A percentile compares a stretch with the other conserved stretches of the same genome.
phyloP scores from a whole-genome alignment of 2,329 filamentous ascomycete species.

The Alternaria rosae region DNA sequence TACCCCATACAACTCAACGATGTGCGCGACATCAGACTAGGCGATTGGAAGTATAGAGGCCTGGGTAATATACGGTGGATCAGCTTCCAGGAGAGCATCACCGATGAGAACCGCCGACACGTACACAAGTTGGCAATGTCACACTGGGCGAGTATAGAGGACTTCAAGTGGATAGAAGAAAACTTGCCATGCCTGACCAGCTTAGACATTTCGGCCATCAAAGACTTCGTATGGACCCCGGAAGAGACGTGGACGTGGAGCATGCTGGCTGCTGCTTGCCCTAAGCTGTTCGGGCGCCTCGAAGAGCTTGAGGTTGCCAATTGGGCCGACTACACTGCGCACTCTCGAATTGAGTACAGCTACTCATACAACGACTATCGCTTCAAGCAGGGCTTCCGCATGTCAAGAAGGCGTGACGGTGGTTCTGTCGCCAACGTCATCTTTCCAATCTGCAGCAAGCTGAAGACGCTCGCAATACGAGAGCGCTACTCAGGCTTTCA shows the following conservation, averaged over 20 bases:
- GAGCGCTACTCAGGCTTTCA: slow-evolving; percentile 46
- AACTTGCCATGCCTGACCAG: slow-evolving; percentile 43
- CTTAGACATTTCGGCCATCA: slow-evolving; percentile 47
- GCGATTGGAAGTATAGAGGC: slow-evolving; percentile 45
- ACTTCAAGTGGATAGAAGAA: slow-evolving; percentile 49
- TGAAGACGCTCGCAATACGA: slow-evolving; percentile 45
- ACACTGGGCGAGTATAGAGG: slow-evolving; percentile 46
- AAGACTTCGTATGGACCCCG: slow-evolving; percentile 49
- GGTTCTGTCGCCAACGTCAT: slow-evolving; percentile 45
- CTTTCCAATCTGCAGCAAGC: slow-evolving; percentile 39
- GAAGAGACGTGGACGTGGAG: slow-evolving; percentile 50
- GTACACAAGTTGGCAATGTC: slow-evolving; percentile 48
- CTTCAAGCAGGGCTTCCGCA: slow-evolving; percentile 45
- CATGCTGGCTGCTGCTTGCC: slow-evolving; percentile 42
- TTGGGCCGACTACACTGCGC: slow-evolving; percentile 48
- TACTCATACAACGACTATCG: slow-evolving; percentile 49
- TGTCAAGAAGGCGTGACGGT: slow-evolving; percentile 45
- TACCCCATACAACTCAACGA: slow-evolving; percentile 43
- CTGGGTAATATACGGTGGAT: slow-evolving; percentile 40
- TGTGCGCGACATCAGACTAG: slow-evolving; percentile 41
- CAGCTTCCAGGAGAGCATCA: slow-evolving; percentile 42
- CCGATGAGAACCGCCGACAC: slow-evolving; percentile 38
- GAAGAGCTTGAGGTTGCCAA: slow-evolving; percentile 47
- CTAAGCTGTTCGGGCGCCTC: slow-evolving; percentile 38
- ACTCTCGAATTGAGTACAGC: slow-evolving; percentile 47